These are phyloP conservation scores for Malus hybrid DNA, from an alignment of 331 rosid genomes.

Conservation along the genomic window DNA sequence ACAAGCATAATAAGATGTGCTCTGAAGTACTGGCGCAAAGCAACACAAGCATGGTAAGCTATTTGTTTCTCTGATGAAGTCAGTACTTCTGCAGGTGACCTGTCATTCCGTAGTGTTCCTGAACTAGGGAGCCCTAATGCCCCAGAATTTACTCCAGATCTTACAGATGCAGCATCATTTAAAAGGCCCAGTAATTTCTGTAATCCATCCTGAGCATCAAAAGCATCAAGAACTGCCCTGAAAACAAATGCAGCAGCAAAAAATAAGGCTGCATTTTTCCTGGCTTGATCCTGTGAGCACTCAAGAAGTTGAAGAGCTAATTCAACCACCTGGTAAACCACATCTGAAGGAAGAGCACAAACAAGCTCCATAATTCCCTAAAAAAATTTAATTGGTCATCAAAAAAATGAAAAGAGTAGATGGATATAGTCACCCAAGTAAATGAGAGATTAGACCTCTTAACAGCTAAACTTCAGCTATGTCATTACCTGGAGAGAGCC, in stretches of 20 bases:
- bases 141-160: conserved; percentile 88
- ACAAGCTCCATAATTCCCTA: conserved; percentile 97
- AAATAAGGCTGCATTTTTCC: conserved; percentile 87
- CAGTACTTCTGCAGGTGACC: conserved; percentile 78
- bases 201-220: conserved; percentile 87
- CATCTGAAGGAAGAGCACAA: conserved; percentile 91
- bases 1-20: conserved; percentile 85
- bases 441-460: neutral
- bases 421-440: neutral
- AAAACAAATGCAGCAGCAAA: conserved; percentile 93
- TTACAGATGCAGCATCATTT: conserved; percentile 77
- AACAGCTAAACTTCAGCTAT: neutral
- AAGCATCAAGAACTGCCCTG: conserved; percentile 93
- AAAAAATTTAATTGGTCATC: conserved; percentile 7
- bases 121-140: conserved; percentile 54
- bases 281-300: conserved; percentile 89
- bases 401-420: neutral
- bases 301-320: conserved; percentile 87
- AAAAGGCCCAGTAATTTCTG: conserved; percentile 73
- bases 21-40: conserved; percentile 88
- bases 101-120: conserved; percentile 77
- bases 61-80: conserved; percentile 96
- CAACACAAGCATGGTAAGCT: conserved; percentile 91
- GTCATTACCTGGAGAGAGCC: conserved; percentile 89
- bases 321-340: conserved; percentile 76